Conservation (phyloP, 2,329 filamentous ascomycete genomes). For the Clonostachys chloroleuca region DNA sequence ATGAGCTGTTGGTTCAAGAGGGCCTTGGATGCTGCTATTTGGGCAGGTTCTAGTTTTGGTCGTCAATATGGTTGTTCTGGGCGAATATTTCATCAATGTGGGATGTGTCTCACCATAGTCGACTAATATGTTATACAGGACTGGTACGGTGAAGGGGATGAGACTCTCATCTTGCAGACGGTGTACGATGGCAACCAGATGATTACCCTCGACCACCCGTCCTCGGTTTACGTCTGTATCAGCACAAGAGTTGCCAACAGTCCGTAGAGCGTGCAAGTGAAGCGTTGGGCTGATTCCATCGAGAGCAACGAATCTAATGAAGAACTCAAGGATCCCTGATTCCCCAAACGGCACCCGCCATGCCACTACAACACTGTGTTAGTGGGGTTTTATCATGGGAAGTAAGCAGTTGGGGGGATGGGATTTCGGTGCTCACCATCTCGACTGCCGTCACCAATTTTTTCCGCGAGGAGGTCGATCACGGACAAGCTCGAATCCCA, state of each 20-base stretch:
- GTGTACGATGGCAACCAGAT: constrained; percentile 40
- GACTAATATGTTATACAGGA: constrained; percentile 58
- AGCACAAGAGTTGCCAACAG: constrained; percentile 59
- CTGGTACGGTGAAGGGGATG: constrained; percentile 49
- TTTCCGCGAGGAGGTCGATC: constrained; percentile 43
- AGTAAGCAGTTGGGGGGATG: neutral
- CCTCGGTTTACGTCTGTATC: constrained; percentile 60
- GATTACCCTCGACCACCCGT: constrained; percentile 43
- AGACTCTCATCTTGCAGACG: constrained; percentile 42
- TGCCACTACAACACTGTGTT: constrained; percentile 29
- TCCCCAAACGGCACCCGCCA: constrained; percentile 55
- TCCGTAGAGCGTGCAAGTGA: constrained; percentile 49
- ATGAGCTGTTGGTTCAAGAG: constrained; percentile 44
- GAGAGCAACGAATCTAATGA: constrained; percentile 38
- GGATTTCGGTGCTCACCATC: constrained; percentile 35
- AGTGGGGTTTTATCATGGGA: constrained; percentile 2
- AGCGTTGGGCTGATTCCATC: constrained; percentile 33
- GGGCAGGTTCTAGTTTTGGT: constrained; percentile 44
- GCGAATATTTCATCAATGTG: neutral
- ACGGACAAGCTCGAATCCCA: constrained; percentile 32
- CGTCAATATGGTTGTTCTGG: constrained; percentile 8
- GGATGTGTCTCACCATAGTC: constrained; percentile 49
- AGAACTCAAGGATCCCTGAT: constrained; percentile 53
- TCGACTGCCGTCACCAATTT: constrained; percentile 50
- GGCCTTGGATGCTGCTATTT: constrained; percentile 48